phyloP scores from a whole-genome alignment of 192 early-diverging fungal species.

The Spizellomyces punctatus region DNA sequence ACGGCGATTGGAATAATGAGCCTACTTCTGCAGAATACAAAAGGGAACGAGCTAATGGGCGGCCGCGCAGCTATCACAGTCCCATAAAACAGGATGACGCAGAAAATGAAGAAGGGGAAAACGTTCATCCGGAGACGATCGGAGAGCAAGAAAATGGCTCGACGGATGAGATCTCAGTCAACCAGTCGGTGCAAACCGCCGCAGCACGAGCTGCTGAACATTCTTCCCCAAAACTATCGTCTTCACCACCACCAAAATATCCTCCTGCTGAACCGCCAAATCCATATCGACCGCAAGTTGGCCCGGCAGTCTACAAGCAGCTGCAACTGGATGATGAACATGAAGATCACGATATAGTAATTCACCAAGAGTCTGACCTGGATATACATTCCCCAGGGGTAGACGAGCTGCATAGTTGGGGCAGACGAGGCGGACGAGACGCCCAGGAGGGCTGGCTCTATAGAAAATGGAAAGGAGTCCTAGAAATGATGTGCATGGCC shows the following conservation, averaged over 20 bases:
- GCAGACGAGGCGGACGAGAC: background rate
- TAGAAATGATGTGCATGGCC: slow-evolving; percentile 21
- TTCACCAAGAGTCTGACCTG: slow-evolving; percentile 15
- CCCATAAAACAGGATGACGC: background rate
- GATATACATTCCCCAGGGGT: slow-evolving; percentile 14
- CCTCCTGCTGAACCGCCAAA: background rate
- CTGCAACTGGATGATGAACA: slow-evolving; percentile 25
- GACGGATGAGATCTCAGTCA: background rate
- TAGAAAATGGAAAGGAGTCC: slow-evolving; percentile 7
- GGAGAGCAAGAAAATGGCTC: background rate
- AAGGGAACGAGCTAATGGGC: background rate
- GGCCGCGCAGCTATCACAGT: background rate
- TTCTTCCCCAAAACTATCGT: slow-evolving; percentile 1
- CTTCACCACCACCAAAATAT: background rate
- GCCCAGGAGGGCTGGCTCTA: slow-evolving; percentile 10
- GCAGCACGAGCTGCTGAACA: background rate
- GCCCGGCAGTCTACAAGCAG: slow-evolving; percentile 24
- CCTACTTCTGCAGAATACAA: background rate
- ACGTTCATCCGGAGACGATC: background rate
- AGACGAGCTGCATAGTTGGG: slow-evolving; percentile 12
- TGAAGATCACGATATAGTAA: slow-evolving; percentile 18
- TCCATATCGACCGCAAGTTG: slow-evolving; percentile 17
- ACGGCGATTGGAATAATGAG: slow-evolving; percentile 7
- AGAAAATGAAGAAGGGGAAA: background rate
- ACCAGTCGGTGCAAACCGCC: background rate